Evolutionary conservation across 805 yeast species (phyloP).

Genomic region (Ogataea paradorogensis): DNA sequence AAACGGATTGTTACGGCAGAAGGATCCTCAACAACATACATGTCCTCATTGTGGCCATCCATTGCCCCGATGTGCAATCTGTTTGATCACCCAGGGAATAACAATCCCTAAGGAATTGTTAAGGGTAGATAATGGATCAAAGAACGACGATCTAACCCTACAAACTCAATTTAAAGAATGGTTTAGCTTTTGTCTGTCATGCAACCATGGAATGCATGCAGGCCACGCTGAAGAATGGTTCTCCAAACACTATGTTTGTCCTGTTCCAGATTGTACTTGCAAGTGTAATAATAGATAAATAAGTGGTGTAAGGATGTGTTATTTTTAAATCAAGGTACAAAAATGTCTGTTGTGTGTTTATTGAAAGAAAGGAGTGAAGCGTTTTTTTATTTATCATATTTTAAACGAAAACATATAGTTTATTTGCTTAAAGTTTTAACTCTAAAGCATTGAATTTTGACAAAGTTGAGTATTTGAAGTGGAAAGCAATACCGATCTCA

Average conservation of each 20-base stretch:
- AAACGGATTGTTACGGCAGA: neutral
- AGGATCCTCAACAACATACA: conserved; percentile 15
- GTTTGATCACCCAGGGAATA: conserved; percentile 75
- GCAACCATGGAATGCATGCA: conserved; percentile 94
- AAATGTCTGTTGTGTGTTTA: neutral
- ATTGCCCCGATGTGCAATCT: conserved; percentile 87
- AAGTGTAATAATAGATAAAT: conserved; percentile 55
- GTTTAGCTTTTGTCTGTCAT: conserved; percentile 88
- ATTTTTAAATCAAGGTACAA: neutral
- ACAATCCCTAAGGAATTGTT: conserved; percentile 46
- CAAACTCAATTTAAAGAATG: conserved; percentile 62
- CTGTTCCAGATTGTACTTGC: conserved; percentile 91
- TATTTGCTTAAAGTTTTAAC: neutral
- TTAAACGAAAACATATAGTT: conserved; percentile 5
- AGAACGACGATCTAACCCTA: conserved; percentile 21
- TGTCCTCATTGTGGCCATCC: conserved; percentile 90
- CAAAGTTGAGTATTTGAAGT: neutral
- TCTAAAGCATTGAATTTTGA: neutral
- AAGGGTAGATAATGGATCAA: conserved; percentile 24
- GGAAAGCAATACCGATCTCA: neutral
- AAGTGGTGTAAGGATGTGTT: conserved; percentile 7
- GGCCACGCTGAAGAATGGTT: conserved; percentile 98
- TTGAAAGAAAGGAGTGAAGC: conserved; percentile 2
- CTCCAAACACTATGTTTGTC: conserved; percentile 79
- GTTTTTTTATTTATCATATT: conserved; percentile 10